Percentiles rank a stretch among this genome's conserved stretches.
phyloP scores from a whole-genome alignment of 768 basidiomycete species.

The Ramaria sp. region DNA sequence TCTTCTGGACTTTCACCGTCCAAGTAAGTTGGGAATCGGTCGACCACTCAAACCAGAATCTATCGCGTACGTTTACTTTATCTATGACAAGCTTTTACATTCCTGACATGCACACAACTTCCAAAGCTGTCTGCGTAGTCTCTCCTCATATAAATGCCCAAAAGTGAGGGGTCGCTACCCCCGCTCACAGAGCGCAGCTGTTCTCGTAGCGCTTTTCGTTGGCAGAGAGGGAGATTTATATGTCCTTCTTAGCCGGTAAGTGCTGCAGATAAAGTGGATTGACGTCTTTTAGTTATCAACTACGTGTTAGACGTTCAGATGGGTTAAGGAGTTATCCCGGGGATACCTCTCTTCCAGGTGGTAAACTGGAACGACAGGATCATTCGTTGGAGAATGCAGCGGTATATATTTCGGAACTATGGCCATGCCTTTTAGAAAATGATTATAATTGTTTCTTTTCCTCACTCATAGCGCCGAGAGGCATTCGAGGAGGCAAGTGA shows the following conservation, averaged over 20 bases:
- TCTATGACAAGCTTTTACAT: not conserved
- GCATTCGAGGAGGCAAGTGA: conserved; percentile 74
- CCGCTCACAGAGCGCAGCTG: conserved; percentile 54
- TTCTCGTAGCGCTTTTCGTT: conserved; percentile 76
- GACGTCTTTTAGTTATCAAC: not conserved
- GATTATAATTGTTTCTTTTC: not conserved
- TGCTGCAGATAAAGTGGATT: conserved; percentile 11
- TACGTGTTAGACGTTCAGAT: conserved; percentile 48
- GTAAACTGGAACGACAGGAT: conserved; percentile 65
- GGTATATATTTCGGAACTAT: conserved; percentile 30
- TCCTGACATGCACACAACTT: not conserved
- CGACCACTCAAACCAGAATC: not conserved
- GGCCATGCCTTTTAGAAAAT: not conserved
- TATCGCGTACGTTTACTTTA: not conserved
- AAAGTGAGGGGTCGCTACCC: conserved; percentile 32
- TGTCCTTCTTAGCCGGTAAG: conserved; percentile 74
- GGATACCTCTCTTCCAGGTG: conserved; percentile 83
- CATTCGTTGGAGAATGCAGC: conserved; percentile 67
- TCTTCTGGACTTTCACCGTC: not conserved
- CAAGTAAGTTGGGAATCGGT: not conserved
- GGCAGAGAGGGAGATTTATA: conserved; percentile 77
- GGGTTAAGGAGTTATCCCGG: conserved; percentile 70
- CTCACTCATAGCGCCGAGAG: conserved; percentile 53
- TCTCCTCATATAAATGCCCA: conserved; percentile 37
- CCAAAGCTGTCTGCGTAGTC: conserved; percentile 44